Conservation (phyloP, 306 rosid genomes). For the Hippophae gyantsensis region DNA sequence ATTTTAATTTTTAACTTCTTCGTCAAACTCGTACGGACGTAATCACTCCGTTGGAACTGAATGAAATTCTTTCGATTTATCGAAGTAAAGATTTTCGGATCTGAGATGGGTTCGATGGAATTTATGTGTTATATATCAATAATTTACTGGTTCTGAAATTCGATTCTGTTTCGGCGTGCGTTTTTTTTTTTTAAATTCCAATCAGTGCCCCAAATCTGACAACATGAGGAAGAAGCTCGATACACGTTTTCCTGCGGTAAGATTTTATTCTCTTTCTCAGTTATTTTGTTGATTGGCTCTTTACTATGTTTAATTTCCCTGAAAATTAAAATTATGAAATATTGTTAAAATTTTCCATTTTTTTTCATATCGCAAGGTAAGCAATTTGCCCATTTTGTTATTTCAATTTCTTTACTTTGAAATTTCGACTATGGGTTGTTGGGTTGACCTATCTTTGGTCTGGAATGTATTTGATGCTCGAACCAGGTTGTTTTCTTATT, state of each 20-base stretch:
- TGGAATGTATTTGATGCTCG: not conserved
- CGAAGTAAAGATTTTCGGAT: conserved; percentile 36
- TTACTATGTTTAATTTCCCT: conserved; percentile 12
- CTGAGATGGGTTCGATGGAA: conserved; percentile 41
- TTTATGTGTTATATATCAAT: conserved; percentile 22
- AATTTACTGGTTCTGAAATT: conserved; percentile 22
- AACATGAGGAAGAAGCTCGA: conserved; percentile 96
- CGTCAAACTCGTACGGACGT: conserved; percentile 31
- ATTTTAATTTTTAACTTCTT: not conserved
- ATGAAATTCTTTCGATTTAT: conserved; percentile 3
- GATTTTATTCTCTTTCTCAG: conserved; percentile 14
- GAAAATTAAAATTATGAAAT: conserved; percentile 5
- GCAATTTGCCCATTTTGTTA: not conserved
- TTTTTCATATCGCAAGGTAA: not conserved
- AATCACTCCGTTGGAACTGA: conserved; percentile 30
- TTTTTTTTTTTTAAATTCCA: conserved; percentile 6
- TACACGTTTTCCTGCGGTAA: conserved; percentile 95
- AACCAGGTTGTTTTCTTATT: not conserved
- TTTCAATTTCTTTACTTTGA: conserved; percentile 1
- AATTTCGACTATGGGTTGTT: not conserved
- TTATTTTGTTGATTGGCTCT: not conserved
- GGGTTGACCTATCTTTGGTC: not conserved
- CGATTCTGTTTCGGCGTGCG: not conserved
- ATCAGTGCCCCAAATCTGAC: conserved; percentile 30
- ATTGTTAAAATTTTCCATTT: not conserved